Evolutionary conservation across 495 filamentous ascomycete genomes (phyloP).

Genomic region (Parathielavia appendiculata): DNA sequence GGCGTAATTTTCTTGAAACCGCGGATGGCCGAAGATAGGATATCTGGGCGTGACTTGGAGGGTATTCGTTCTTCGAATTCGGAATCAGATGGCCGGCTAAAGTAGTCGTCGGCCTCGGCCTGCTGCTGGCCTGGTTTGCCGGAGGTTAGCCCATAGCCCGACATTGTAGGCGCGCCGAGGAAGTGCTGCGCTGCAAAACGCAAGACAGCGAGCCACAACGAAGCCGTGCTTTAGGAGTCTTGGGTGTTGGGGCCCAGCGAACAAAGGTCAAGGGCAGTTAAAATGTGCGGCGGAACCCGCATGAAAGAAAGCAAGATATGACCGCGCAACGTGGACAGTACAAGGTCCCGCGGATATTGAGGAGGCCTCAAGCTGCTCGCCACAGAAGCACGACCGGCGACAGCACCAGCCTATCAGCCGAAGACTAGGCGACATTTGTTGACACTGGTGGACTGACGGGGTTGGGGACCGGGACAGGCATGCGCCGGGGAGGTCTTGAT

Average conservation of each 20-base stretch:
- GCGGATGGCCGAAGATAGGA: slow-evolving; percentile 47
- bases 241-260: neutral
- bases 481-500: slow-evolving; percentile 12
- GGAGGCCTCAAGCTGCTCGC: slow-evolving; percentile 17
- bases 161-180: slow-evolving; percentile 21
- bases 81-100: slow-evolving; percentile 33
- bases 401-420: slow-evolving; percentile 15
- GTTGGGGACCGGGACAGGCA: slow-evolving; percentile 18
- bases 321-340: slow-evolving; percentile 3
- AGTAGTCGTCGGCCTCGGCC: slow-evolving; percentile 21
- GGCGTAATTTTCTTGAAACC: slow-evolving; percentile 47
- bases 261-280: slow-evolving; percentile 6
- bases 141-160: slow-evolving; percentile 31
- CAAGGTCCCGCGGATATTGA: neutral
- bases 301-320: neutral
- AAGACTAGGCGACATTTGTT: slow-evolving; percentile 13
- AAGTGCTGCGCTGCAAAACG: slow-evolving; percentile 18
- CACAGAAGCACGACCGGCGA: slow-evolving; percentile 23
- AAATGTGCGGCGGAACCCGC: neutral
- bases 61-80: slow-evolving; percentile 38
- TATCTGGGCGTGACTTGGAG: slow-evolving; percentile 36
- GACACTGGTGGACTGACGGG: slow-evolving; percentile 21
- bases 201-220: slow-evolving; percentile 7
- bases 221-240: neutral
- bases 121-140: slow-evolving; percentile 28